These are phyloP conservation scores for Sporobolomyces phaffii DNA, from an alignment of 768 basidiomycete species.

Conservation along the genomic window DNA sequence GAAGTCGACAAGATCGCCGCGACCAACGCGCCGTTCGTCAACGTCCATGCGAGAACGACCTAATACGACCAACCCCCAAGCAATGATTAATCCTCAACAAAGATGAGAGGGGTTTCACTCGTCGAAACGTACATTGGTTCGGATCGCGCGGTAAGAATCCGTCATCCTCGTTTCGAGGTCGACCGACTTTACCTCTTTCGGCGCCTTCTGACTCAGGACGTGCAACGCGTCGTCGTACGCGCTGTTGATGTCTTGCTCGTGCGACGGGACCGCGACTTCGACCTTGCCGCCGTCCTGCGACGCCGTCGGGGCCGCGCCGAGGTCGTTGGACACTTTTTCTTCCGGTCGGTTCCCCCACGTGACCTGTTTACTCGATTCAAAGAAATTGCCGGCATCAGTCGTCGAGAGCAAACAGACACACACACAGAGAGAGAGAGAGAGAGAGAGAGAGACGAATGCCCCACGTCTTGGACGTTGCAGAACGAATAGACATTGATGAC, in stretches of 20 bases:
- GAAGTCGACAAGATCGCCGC: constrained; percentile 38
- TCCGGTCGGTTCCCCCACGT: constrained; percentile 68
- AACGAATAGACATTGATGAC: constrained; percentile 55
- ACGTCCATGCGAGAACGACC: constrained; percentile 80
- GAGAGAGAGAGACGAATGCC: background rate
- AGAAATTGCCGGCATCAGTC: background rate
- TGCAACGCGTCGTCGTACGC: constrained; percentile 87
- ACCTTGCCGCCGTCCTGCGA: constrained; percentile 58
- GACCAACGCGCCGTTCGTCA: constrained; percentile 57
- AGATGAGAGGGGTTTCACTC: too few species aligned
- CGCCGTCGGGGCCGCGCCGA: constrained; percentile 61
- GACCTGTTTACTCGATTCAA: constrained; percentile 4
- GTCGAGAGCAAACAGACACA: background rate
- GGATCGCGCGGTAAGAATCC: constrained; percentile 80
- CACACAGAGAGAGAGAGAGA: background rate
- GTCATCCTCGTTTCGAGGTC: constrained; percentile 65
- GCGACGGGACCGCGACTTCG: constrained; percentile 75
- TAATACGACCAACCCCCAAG: too few species aligned
- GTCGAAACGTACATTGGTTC: constrained; percentile 63
- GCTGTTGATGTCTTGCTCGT: constrained; percentile 74
- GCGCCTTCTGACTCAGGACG: constrained; percentile 69
- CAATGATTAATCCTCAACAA: too few species aligned
- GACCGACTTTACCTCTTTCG: constrained; percentile 61
- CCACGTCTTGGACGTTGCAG: constrained; percentile 32
- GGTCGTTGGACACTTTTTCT: constrained; percentile 69